phyloP scores from a whole-genome alignment of 208 protist genomes.

The Angomonas deanei region DNA sequence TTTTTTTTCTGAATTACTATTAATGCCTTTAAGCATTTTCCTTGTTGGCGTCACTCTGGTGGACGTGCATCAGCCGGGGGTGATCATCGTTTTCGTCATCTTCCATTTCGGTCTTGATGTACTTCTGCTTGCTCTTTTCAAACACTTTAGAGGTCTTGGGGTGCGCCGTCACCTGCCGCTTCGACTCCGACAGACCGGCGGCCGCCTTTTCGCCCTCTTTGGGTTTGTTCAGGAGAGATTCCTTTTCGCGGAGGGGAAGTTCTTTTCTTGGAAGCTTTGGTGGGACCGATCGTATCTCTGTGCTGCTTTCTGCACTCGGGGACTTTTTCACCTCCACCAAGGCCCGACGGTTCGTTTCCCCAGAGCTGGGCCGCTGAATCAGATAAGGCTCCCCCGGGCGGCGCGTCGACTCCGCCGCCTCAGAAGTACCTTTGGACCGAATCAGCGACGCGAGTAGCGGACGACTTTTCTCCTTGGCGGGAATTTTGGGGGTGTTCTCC shows the following conservation, averaged over 20 bases:
- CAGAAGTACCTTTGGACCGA: background rate
- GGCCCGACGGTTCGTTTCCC: background rate
- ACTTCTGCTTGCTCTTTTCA: background rate
- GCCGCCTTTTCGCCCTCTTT: background rate
- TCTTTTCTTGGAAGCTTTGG: background rate
- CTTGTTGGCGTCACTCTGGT: background rate
- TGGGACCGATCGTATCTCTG: background rate
- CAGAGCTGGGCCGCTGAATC: background rate
- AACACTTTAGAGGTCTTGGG: background rate
- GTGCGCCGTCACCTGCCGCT: background rate
- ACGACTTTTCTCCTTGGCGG: background rate
- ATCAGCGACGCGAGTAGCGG: background rate
- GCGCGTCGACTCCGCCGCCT: background rate
- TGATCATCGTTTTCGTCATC: slow-evolving; percentile 20
- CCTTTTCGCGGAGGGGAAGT: background rate
- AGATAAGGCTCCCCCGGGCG: background rate
- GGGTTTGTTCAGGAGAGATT: background rate
- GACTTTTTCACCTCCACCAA: background rate
- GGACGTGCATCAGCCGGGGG: slow-evolving; percentile 10
- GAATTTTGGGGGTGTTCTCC: background rate
- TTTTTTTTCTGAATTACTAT: too few species aligned
- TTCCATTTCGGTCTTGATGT: background rate
- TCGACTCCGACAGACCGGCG: background rate
- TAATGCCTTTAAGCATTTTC: background rate
- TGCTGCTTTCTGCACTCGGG: background rate